phyloP scores from a whole-genome alignment of 2,329 filamentous ascomycete species.

The Colletotrichum orbiculare region DNA sequence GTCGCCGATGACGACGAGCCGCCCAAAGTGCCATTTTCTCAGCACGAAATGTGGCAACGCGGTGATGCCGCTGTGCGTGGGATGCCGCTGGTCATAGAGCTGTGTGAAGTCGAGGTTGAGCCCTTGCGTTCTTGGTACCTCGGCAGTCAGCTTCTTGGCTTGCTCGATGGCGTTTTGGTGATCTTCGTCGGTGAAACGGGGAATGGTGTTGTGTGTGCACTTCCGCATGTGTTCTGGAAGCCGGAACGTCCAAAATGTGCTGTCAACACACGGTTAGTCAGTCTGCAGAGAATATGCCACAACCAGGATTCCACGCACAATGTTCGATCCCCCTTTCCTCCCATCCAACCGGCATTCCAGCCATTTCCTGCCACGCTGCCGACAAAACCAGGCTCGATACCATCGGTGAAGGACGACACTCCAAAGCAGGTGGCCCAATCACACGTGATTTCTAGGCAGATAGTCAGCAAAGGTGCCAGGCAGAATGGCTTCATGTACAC shows the following conservation, averaged over 20 bases:
- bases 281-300: too few species aligned
- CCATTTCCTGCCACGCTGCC: neutral
- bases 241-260: constrained; percentile 1
- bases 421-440: constrained; percentile 5
- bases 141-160: neutral
- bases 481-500: constrained; percentile 18
- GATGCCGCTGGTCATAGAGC: neutral
- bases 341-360: neutral
- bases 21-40: constrained; percentile 45
- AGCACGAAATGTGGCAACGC: constrained; percentile 47
- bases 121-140: constrained; percentile 40
- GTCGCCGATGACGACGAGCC: constrained; percentile 46
- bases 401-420: neutral
- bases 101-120: neutral
- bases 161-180: neutral
- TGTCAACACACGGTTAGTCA: neutral
- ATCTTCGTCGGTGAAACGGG: neutral
- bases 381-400: neutral
- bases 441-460: neutral
- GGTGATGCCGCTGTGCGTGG: constrained; percentile 38
- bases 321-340: neutral
- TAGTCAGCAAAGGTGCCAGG: neutral
- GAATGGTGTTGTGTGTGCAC: neutral
- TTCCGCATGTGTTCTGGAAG: neutral
- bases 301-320: neutral